These are phyloP conservation scores for Trametes pubescens DNA, from an alignment of 1,284 basidiomycete genomes.

Conservation along the genomic window DNA sequence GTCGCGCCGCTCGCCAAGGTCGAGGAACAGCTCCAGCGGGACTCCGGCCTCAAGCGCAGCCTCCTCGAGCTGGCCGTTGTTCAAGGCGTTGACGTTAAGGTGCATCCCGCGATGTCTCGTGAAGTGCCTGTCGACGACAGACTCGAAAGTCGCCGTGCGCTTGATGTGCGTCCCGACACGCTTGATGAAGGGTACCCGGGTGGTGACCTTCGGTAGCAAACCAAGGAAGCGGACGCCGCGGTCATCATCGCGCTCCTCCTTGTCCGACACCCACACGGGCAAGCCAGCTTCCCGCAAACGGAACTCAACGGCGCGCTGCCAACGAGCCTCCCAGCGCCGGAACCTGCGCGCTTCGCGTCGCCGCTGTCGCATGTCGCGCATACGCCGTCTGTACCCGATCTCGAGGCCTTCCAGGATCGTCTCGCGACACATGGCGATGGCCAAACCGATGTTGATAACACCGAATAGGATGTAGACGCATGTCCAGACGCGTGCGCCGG, in stretches of 20 bases:
- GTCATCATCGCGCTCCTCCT: conserved; percentile 24
- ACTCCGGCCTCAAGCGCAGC: conserved; percentile 72
- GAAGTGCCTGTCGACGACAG: conserved; percentile 29
- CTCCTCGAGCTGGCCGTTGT: conserved; percentile 58
- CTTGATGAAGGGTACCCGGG: conserved; percentile 24
- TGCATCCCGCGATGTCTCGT: conserved; percentile 53
- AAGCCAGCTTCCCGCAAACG: conserved; percentile 56
- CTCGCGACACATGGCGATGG: conserved; percentile 72
- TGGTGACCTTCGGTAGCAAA: conserved; percentile 25
- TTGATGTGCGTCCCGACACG: conserved; percentile 21
- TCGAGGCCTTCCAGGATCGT: conserved; percentile 76
- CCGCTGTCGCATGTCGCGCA: conserved; percentile 50
- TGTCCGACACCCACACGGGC: conserved; percentile 60
- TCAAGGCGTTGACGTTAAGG: conserved; percentile 67
- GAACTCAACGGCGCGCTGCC: conserved; percentile 66
- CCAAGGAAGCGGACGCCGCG: conserved; percentile 37
- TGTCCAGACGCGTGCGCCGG: conserved; percentile 61
- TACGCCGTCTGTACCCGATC: conserved; percentile 63
- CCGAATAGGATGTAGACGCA: conserved; percentile 67
- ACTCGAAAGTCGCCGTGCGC: conserved; percentile 23
- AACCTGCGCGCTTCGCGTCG: conserved; percentile 48
- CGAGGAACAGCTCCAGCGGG: conserved; percentile 56
- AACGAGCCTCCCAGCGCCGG: conserved; percentile 55
- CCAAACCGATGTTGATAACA: conserved; percentile 69
- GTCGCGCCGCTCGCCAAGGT: conserved; percentile 24